These are phyloP conservation scores for Starmerella floris DNA, from an alignment of 805 yeast genomes.

Conservation along the genomic window DNA sequence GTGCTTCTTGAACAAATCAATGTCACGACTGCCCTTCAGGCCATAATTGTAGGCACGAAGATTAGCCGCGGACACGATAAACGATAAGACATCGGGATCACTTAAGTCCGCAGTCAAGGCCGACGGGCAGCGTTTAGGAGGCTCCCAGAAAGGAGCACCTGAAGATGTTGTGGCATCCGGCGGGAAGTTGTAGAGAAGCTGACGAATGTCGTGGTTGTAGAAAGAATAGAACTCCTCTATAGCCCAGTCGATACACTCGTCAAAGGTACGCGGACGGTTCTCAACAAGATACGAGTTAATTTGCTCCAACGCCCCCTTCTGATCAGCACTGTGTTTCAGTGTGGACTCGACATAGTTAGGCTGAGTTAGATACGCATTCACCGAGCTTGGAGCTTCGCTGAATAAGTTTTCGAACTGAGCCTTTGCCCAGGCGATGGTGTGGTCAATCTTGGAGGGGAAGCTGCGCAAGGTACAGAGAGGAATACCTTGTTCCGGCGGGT, in stretches of 20 bases:
- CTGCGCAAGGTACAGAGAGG: slow-evolving; percentile 95
- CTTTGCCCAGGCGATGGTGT: slow-evolving; percentile 99
- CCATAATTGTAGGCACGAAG: slow-evolving; percentile 85
- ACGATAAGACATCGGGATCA: slow-evolving; percentile 66
- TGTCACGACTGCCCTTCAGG: slow-evolving; percentile 54
- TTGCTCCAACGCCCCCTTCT: slow-evolving; percentile 72
- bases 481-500: slow-evolving; percentile 96
- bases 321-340: slow-evolving; percentile 83
- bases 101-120: slow-evolving; percentile 67
- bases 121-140: slow-evolving; percentile 90
- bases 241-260: slow-evolving; percentile 93
- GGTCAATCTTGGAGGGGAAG: slow-evolving; percentile 96
- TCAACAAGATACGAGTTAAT: slow-evolving; percentile 54
- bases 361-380: slow-evolving; percentile 77
- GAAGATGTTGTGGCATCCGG: slow-evolving; percentile 77
- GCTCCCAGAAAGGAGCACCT: slow-evolving; percentile 95
- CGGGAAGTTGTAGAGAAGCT: slow-evolving; percentile 88
- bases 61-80: slow-evolving; percentile 80
- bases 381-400: slow-evolving; percentile 83
- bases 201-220: slow-evolving; percentile 74
- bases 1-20: slow-evolving; percentile 37
- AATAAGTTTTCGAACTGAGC: slow-evolving; percentile 85
- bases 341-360: slow-evolving; percentile 87
- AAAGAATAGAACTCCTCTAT: slow-evolving; percentile 75
- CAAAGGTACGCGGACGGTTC: slow-evolving; percentile 76